Evolutionary conservation across 768 basidiomycete species (phyloP).

Genomic region (Thelephora ganbajun): DNA sequence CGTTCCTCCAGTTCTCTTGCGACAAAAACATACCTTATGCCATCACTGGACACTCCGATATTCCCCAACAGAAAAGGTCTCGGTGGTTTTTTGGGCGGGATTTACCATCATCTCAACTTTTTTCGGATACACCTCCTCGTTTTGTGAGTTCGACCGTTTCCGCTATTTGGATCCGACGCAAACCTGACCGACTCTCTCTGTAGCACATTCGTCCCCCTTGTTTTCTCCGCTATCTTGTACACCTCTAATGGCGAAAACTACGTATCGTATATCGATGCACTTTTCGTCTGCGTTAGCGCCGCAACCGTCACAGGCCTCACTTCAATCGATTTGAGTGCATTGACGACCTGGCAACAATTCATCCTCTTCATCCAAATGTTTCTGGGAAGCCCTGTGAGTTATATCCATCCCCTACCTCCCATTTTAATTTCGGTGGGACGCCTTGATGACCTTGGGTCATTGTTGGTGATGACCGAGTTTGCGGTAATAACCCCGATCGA

Average conservation of each 20-base stretch:
- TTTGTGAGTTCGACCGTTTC: conserved; percentile 18
- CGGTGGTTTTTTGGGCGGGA: conserved; percentile 3
- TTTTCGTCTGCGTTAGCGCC: conserved; percentile 67
- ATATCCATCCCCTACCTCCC: no score
- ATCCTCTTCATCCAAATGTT: conserved; percentile 71
- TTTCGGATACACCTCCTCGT: conserved; percentile 32
- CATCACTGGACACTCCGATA: neutral
- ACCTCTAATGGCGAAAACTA: conserved; percentile 64
- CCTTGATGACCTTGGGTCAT: no score
- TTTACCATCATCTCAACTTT: conserved; percentile 26
- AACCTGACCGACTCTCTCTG: conserved; percentile 3
- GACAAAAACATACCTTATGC: neutral
- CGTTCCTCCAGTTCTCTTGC: no score
- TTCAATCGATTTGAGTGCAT: conserved; percentile 50
- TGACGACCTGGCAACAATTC: conserved; percentile 59
- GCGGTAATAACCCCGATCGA: conserved; percentile 1
- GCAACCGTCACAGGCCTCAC: conserved; percentile 70
- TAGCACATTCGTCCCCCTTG: conserved; percentile 66
- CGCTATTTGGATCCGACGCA: neutral
- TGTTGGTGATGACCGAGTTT: no score
- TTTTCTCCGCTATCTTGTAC: conserved; percentile 72
- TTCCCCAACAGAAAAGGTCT: neutral
- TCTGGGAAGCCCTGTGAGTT: conserved; percentile 55
- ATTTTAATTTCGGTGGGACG: no score
- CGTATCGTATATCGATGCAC: conserved; percentile 61